Percentiles rank a stretch among this genome's conserved stretches.
Evolutionary conservation across 2,329 filamentous ascomycete species (phyloP).

Genomic region (Lachnellula arida): DNA sequence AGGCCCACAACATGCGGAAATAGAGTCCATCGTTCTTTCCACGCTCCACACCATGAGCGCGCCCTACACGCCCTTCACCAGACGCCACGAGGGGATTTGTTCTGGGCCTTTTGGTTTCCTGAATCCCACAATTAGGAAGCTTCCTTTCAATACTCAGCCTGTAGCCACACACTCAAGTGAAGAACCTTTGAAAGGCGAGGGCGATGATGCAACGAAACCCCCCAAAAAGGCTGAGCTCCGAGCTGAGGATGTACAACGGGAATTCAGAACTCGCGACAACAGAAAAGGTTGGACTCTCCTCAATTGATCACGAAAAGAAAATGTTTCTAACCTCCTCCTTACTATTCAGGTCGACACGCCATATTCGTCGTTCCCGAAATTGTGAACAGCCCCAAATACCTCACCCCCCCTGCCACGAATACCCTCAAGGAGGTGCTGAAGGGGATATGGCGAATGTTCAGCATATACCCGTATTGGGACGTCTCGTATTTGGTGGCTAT

Average conservation of each 20-base stretch:
- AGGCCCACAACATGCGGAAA: too few species aligned
- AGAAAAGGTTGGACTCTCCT: conserved; percentile 35
- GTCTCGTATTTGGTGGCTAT: conserved; percentile 51
- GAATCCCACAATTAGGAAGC: conserved; percentile 41
- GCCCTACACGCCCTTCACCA: not conserved
- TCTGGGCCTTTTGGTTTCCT: conserved; percentile 43
- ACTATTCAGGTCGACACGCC: conserved; percentile 35
- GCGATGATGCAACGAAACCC: not conserved
- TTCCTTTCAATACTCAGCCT: conserved; percentile 1
- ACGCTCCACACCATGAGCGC: not conserved
- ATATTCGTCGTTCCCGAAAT: conserved; percentile 30
- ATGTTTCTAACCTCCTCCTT: not conserved
- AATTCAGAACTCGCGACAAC: conserved; percentile 43
- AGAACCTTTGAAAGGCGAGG: not conserved
- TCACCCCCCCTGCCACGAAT: conserved; percentile 31
- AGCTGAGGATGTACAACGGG: conserved; percentile 27
- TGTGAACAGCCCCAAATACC: conserved; percentile 17
- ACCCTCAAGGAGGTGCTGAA: conserved; percentile 22
- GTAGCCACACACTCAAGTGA: not conserved
- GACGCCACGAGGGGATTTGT: conserved; percentile 2
- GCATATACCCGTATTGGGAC: conserved; percentile 50
- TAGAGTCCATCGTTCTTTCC: too few species aligned
- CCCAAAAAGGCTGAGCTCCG: conserved; percentile 16
- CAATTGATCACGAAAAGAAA: not conserved
- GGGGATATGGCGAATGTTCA: conserved; percentile 45